Conservation (phyloP, 441 rosid species). For the Manihot esculenta region DNA sequence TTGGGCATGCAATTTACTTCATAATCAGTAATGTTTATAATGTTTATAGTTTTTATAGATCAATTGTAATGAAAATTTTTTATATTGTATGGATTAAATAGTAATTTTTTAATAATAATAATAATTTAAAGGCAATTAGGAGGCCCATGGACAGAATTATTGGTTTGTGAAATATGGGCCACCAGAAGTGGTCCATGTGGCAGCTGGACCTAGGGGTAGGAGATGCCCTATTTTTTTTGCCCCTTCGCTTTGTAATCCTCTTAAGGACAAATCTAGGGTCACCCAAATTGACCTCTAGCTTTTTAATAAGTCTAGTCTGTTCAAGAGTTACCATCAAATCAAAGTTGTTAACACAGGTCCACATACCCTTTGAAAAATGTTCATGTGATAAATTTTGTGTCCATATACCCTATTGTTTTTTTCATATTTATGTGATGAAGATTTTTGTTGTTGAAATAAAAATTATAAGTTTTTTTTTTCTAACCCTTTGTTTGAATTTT, state of each 20-base stretch:
- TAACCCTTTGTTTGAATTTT: too few species aligned
- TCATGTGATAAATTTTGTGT: not conserved
- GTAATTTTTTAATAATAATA: not conserved
- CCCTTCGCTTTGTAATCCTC: not conserved
- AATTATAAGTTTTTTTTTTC: too few species aligned
- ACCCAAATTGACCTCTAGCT: slow-evolving; percentile 1
- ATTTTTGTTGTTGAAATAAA: too few species aligned
- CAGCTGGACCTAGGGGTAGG: not conserved
- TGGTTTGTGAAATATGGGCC: not conserved
- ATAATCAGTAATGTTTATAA: too few species aligned
- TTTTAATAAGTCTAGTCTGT: slow-evolving; percentile 1
- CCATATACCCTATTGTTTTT: too few species aligned
- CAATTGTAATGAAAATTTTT: too few species aligned
- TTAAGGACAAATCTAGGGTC: not conserved
- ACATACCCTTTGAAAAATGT: too few species aligned
- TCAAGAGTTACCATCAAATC: slow-evolving; percentile 11
- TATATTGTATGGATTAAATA: too few species aligned
- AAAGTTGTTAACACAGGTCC: not conserved
- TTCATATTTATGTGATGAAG: too few species aligned
- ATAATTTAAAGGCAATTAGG: not conserved
- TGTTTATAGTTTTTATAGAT: too few species aligned
- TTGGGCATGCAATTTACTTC: too few species aligned
- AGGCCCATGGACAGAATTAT: slow-evolving; percentile 15
- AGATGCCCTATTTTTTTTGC: not conserved
- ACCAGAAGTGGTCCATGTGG: slow-evolving; percentile 2